These are phyloP conservation scores for Pichia rugopelliculosa DNA, from an alignment of 805 yeast species.

Conservation along the genomic window DNA sequence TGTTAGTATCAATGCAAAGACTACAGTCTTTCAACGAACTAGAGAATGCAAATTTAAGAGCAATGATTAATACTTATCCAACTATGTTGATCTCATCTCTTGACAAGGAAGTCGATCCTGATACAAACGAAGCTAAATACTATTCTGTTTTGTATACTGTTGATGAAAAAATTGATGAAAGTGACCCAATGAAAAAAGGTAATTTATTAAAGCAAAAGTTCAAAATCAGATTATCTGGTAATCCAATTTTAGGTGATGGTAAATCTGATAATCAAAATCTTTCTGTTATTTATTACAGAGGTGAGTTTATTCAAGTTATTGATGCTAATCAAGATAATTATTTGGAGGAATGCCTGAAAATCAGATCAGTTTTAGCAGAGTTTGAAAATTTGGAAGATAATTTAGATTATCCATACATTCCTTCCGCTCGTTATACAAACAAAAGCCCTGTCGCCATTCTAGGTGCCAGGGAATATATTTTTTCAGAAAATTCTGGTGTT, in stretches of 20 bases:
- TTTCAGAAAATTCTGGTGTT: slow-evolving; percentile 87
- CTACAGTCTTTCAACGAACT: slow-evolving; percentile 53
- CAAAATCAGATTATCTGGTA: slow-evolving; percentile 76
- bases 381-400: slow-evolving; percentile 65
- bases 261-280: slow-evolving; percentile 94
- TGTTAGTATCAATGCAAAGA: slow-evolving; percentile 86
- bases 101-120: slow-evolving; percentile 38
- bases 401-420: slow-evolving; percentile 40
- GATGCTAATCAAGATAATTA: slow-evolving; percentile 97
- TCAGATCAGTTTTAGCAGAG: slow-evolving; percentile 80
- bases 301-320: slow-evolving; percentile 89
- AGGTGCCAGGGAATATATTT: slow-evolving; percentile 93
- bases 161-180: slow-evolving; percentile 39
- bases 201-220: slow-evolving; percentile 39
- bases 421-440: slow-evolving; percentile 43
- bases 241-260: slow-evolving; percentile 95
- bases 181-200: slow-evolving; percentile 24
- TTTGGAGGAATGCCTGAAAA: slow-evolving; percentile 87
- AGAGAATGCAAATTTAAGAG: slow-evolving; percentile 62
- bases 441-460: slow-evolving; percentile 74
- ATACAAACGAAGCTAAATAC: slow-evolving; percentile 33
- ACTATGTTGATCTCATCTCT: slow-evolving; percentile 50
- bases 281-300: slow-evolving; percentile 78
- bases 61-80: slow-evolving; percentile 68
- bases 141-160: slow-evolving; percentile 70